Evolutionary conservation across 352 stramenopile genomes (phyloP), one percentile per base, ranked within the genome.

Genomic region (Pythium plurisporium): DNA sequence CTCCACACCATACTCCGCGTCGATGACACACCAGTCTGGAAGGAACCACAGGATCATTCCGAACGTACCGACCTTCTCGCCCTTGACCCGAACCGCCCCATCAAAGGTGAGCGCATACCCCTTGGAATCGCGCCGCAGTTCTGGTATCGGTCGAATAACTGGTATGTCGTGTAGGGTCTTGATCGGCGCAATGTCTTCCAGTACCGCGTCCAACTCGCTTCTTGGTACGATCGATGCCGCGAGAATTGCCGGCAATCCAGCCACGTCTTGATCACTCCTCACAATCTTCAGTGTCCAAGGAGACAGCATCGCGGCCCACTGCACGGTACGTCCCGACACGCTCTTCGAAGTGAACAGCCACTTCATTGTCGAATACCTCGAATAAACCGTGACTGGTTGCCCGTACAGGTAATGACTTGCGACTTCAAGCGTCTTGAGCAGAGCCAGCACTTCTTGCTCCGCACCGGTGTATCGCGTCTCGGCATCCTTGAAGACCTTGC

Each of bases 271-370:
- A 14, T 65, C 59, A 15, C 50, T 57, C 2, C 50, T 23, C 9
- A 61, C 19, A 8, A 65, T 65, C 27, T 34, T 61, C 25, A 65
- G 23, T 5, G 44, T 29, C 59, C 47, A 64, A 4, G 57, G 57
- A 3, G 57, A 59, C 1, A 58, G 22, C 56, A 64, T 50, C 1
- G 38, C 44, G 12, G 58, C 31, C 58, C 58, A 65, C 36, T 65
- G 42, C 1, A 61, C 12, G 9, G 43, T 25, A 3, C 58, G 23
- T 29, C 58, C 58, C 0, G 58, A 27, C 10, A 65, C 6, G 8
- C 42, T 60, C 36, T 60, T 65, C 2, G 41, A 56, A 3, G 43
- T 59, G n/a, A 60, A 65, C 5, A 65, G 0, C 59, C 59, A 61
- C 19, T 56, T 60, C 49, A 65, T 60, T 8, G 59, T 60, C 25